Conservation (phyloP, 352 stramenopile species). For the Phytophthora litchii region DNA sequence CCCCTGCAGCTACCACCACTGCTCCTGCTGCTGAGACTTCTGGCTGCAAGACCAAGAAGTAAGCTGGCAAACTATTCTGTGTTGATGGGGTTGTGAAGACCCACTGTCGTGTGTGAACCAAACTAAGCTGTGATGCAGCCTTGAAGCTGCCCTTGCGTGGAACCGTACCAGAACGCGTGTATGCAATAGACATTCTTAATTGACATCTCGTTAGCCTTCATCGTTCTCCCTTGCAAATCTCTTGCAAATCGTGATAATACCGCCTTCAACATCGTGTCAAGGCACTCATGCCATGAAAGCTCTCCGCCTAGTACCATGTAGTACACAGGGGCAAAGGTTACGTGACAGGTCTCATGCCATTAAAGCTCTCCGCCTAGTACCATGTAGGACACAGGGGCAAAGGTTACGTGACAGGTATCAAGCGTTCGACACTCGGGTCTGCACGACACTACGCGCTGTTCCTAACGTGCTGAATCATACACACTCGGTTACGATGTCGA, state of each 20-base stretch:
- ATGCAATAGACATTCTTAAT: conserved; percentile 27
- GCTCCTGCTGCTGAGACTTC: conserved; percentile 3
- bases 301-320: too few relatives aligned
- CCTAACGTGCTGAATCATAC: conserved; percentile 12
- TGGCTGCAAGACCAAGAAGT: conserved; percentile 33
- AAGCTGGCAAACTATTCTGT: conserved; percentile 4
- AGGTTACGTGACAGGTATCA: not conserved
- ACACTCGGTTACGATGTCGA: not conserved
- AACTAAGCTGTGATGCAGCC: conserved; percentile 18
- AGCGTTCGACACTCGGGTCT: conserved; percentile 14
- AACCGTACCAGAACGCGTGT: conserved; percentile 20
- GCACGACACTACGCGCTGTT: conserved; percentile 18
- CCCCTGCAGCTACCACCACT: not conserved
- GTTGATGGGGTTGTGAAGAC: conserved; percentile 5
- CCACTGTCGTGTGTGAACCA: conserved; percentile 10
- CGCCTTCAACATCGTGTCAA: conserved; percentile 1
- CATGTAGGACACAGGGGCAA: too few relatives aligned
- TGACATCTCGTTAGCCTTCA: conserved; percentile 18
- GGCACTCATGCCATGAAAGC: too few relatives aligned
- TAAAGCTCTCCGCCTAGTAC: too few relatives aligned
- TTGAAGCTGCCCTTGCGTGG: conserved; percentile 15
- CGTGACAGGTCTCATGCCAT: too few relatives aligned
- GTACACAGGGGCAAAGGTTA: too few relatives aligned
- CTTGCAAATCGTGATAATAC: conserved; percentile 7
- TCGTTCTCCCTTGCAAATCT: conserved; percentile 21